Percentiles rank a stretch among this genome's conserved stretches.
Conservation (phyloP, 73 alveolate species). For the Blepharisma stoltei region DNA sequence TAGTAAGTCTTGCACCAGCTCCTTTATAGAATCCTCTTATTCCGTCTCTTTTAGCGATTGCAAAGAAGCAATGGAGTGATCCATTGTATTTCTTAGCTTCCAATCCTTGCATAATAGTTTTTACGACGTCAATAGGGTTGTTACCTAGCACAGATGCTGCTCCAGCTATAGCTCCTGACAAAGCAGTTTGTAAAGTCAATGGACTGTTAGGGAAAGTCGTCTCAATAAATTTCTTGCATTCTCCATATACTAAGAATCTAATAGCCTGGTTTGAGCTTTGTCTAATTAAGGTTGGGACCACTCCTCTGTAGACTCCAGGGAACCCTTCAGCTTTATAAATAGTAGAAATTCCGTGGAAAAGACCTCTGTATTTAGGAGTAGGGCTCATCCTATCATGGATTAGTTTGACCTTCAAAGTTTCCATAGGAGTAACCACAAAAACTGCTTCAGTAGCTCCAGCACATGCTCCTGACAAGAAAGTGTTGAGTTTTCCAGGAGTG, state of each 20-base stretch:
- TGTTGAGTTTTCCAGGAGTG: slow-evolving; percentile 24
- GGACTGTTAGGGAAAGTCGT: slow-evolving; percentile 12
- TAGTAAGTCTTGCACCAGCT: slow-evolving; percentile 82
- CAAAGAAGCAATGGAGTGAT: slow-evolving; percentile 56
- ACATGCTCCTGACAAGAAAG: slow-evolving; percentile 73
- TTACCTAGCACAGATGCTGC: slow-evolving; percentile 68
- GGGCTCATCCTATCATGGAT: slow-evolving; percentile 80
- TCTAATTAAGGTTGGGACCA: slow-evolving; percentile 78
- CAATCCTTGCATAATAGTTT: slow-evolving; percentile 82
- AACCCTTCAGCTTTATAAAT: slow-evolving; percentile 65
- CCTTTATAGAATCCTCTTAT: slow-evolving; percentile 84
- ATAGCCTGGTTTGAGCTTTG: slow-evolving; percentile 85
- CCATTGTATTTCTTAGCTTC: slow-evolving; percentile 79
- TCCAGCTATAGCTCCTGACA: slow-evolving; percentile 92
- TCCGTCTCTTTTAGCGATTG: slow-evolving; percentile 67
- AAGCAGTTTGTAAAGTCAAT: slow-evolving; percentile 39
- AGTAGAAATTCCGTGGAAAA: slow-evolving; percentile 78
- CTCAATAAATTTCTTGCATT: slow-evolving; percentile 48
- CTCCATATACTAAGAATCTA: slow-evolving; percentile 83
- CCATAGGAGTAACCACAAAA: slow-evolving; percentile 93
- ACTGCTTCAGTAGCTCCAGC: slow-evolving; percentile 90
- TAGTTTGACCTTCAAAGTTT: slow-evolving; percentile 81
- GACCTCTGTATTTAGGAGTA: slow-evolving; percentile 74
- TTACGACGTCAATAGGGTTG: slow-evolving; percentile 88
- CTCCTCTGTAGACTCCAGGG: slow-evolving; percentile 80